Base-by-base conservation (phyloP, 2,329 filamentous ascomycete genomes). In the Xylariaceae sp. region DNA sequence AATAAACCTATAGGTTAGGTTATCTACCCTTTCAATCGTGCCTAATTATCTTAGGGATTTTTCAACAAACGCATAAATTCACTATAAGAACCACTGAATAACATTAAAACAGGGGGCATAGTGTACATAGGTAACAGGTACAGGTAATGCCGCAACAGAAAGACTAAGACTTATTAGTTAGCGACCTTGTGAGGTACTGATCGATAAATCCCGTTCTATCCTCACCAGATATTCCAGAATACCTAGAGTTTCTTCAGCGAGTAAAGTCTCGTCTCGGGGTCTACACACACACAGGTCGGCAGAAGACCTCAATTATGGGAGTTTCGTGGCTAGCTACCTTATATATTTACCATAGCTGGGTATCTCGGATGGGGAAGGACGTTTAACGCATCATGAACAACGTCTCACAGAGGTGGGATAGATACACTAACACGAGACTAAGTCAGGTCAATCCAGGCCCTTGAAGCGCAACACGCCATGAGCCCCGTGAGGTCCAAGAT, bases 401-500 rank as follows among this genome's bases (percentile, higher is more conserved):
- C 19, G 20, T 40, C 9, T 20, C 29, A 40, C 29, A 23, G 20
- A 47, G 12, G 40, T 18, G 3, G 29, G 3, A 49, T 19, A 21
- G n/a, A 2, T 58, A 44, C 37, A 47, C 12, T 21, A 4, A 12
- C 10, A 40, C 40, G 16, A 45, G 37, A 2, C 32, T 40, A 32
- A 37, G 20, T 50, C 65, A 81, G 41, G 20, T 50, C 65, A 81
- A 54, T 81, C 79, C 61, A 82, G 55, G 7, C 75, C 79, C 12
- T 78, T 75, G 56, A 82, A 81, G 4, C 75, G 77, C 60, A 81
- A 65, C n/a, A 82, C 73, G 47, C 80, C 80, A 44, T 82, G 79
- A 2, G 79, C 78, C 19, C 80, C 80, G 71, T 77, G 78, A 12
- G 78, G 77, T 2, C 79, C 80, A 5, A 82, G 70, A 48, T 78